Evolutionary conservation across 305 asterid genomes (phyloP).

Genomic region (Fraxinus latifolia): DNA sequence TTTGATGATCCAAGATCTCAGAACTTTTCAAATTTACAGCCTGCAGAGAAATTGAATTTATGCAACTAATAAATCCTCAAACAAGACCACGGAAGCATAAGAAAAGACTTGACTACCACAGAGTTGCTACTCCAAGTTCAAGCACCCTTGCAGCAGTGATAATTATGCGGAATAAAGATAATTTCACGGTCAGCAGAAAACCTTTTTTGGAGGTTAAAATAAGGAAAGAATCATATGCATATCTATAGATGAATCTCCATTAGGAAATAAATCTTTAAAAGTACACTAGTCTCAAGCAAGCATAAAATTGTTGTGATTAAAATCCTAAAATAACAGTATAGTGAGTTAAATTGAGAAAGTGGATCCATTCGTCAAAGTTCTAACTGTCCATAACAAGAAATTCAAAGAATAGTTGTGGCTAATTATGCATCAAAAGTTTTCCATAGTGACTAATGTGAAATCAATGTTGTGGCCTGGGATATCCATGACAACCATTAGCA

Average conservation of each 20-base stretch:
- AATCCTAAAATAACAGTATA: not conserved
- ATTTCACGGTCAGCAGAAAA: not conserved
- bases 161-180: not conserved
- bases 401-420: not conserved
- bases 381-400: not conserved
- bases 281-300: conserved; percentile 9
- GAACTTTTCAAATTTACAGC: conserved; percentile 89
- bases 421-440: not conserved
- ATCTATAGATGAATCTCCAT: not conserved
- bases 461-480: not conserved
- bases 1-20: conserved; percentile 69
- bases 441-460: not conserved
- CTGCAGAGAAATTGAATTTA: conserved; percentile 50
- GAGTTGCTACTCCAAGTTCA: not conserved
- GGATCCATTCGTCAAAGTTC: not conserved
- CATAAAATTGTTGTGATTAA: not conserved
- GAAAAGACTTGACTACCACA: not conserved
- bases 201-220: not conserved
- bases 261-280: not conserved
- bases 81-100: not conserved
- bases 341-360: conserved; percentile 1
- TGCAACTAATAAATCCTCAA: conserved; percentile 23
- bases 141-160: not conserved
- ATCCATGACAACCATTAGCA: not conserved
- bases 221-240: not conserved